phyloP scores from a whole-genome alignment of 2,329 filamentous ascomycete genomes.

The Orbilia javanica region DNA sequence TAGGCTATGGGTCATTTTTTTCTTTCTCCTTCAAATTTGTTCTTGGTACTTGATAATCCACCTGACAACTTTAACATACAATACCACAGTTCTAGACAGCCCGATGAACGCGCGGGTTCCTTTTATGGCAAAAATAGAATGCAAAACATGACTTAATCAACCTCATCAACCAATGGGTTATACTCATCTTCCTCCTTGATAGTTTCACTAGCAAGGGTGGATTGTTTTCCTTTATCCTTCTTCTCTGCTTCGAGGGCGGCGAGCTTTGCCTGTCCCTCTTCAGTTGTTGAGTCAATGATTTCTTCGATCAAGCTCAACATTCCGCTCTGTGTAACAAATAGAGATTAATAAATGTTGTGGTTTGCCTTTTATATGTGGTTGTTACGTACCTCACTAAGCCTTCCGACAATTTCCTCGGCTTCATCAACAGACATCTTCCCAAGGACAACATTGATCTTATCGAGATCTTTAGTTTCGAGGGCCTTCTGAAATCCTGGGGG shows the following conservation, averaged over 20 bases:
- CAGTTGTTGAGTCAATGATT: constrained; percentile 94
- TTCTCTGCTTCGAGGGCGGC: constrained; percentile 78
- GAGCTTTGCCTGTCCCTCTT: constrained; percentile 82
- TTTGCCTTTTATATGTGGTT: constrained; percentile 61
- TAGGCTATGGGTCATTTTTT: background rate
- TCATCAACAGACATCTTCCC: constrained; percentile 90
- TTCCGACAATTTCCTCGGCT: constrained; percentile 84
- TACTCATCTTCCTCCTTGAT: constrained; percentile 46
- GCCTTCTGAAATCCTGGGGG: constrained; percentile 83
- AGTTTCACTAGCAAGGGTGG: constrained; percentile 21
- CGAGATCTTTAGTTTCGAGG: constrained; percentile 86
- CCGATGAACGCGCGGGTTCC: background rate
- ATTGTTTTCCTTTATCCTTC: constrained; percentile 73
- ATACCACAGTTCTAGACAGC: background rate
- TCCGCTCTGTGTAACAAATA: constrained; percentile 71
- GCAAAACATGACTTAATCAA: constrained; percentile 27
- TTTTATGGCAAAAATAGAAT: background rate
- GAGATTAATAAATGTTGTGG: constrained; percentile 36
- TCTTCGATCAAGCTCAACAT: constrained; percentile 92
- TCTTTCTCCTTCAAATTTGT: background rate
- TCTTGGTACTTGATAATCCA: background rate
- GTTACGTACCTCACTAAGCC: constrained; percentile 76
- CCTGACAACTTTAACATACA: background rate
- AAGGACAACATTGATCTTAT: constrained; percentile 87
- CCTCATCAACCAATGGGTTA: constrained; percentile 33